Percentiles rank a stretch among this genome's conserved stretches.
Conservation (phyloP, 2,329 filamentous ascomycete species). For the Exophiala sideris region DNA sequence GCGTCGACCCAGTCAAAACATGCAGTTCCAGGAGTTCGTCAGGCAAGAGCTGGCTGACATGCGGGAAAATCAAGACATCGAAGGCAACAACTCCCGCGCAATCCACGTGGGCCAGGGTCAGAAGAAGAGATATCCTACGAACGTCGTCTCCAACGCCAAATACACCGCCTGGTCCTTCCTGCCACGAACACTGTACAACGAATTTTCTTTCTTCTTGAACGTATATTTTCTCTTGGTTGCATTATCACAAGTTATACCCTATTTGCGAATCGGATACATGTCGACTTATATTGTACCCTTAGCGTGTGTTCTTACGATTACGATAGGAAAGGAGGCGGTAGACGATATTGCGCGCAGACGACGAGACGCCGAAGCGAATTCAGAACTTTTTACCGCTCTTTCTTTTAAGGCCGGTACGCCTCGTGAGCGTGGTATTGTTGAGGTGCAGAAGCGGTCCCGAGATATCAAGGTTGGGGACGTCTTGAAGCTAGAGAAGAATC, state of each 20-base stretch:
- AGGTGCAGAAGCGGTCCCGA: constrained; percentile 75
- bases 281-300: constrained; percentile 91
- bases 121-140: constrained; percentile 74
- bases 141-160: constrained; percentile 93
- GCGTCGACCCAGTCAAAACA: constrained; percentile 51
- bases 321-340: constrained; percentile 89
- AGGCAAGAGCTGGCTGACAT: constrained; percentile 27
- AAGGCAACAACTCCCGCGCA: constrained; percentile 59
- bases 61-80: constrained; percentile 36
- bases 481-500: constrained; percentile 86
- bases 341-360: constrained; percentile 85
- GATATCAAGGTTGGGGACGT: constrained; percentile 94
- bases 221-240: constrained; percentile 97
- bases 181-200: constrained; percentile 91
- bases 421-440: constrained; percentile 39
- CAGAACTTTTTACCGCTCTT: constrained; percentile 79
- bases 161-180: constrained; percentile 95
- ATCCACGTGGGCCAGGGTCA: constrained; percentile 74
- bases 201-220: constrained; percentile 99
- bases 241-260: constrained; percentile 85
- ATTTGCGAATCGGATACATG: constrained; percentile 87
- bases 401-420: constrained; percentile 49
- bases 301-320: constrained; percentile 86
- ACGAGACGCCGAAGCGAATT: constrained; percentile 90
- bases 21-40: constrained; percentile 30